Percentiles rank a stretch among this genome's conserved stretches.
Evolutionary conservation across 2,329 filamentous ascomycete species (phyloP).

Genomic region (Epichloe elymi): DNA sequence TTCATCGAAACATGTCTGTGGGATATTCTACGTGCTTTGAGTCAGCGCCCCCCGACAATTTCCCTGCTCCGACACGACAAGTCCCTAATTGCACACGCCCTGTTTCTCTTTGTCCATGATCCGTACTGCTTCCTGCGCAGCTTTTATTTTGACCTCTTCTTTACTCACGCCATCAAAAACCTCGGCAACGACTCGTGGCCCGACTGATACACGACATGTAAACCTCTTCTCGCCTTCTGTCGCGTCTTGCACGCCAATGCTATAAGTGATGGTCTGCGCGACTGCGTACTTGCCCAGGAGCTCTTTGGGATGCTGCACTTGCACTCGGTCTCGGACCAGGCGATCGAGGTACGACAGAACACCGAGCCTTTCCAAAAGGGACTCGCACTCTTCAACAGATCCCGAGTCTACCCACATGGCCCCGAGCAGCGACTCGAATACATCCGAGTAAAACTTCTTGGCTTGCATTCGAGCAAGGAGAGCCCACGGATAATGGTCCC

Average conservation of each 20-base stretch:
- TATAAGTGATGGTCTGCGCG: conserved; percentile 40
- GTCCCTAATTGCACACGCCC: background rate
- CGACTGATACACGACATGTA: conserved; percentile 37
- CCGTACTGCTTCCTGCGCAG: conserved; percentile 37
- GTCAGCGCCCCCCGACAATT: background rate
- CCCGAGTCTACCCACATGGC: conserved; percentile 76
- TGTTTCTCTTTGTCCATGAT: conserved; percentile 16
- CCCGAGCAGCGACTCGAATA: conserved; percentile 69
- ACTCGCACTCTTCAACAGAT: conserved; percentile 42
- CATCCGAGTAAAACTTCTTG: conserved; percentile 70
- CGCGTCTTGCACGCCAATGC: conserved; percentile 15
- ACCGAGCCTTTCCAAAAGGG: conserved; percentile 49
- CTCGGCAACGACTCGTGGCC: conserved; percentile 29
- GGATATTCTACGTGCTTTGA: background rate
- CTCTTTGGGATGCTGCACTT: conserved; percentile 54
- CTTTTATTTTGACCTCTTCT: conserved; percentile 41
- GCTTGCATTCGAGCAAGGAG: conserved; percentile 50
- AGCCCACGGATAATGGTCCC: conserved; percentile 61
- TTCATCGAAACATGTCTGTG: background rate
- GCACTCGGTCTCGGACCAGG: conserved; percentile 44
- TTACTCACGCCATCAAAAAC: conserved; percentile 31
- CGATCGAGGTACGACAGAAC: conserved; percentile 50
- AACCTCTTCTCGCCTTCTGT: conserved; percentile 17
- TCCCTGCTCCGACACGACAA: background rate
- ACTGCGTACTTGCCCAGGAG: conserved; percentile 48